A percentile compares a stretch with the other conserved stretches of the same genome.
These are phyloP conservation scores for Salix suchowensis DNA, from an alignment of 345 rosid species.

Conservation along the genomic window DNA sequence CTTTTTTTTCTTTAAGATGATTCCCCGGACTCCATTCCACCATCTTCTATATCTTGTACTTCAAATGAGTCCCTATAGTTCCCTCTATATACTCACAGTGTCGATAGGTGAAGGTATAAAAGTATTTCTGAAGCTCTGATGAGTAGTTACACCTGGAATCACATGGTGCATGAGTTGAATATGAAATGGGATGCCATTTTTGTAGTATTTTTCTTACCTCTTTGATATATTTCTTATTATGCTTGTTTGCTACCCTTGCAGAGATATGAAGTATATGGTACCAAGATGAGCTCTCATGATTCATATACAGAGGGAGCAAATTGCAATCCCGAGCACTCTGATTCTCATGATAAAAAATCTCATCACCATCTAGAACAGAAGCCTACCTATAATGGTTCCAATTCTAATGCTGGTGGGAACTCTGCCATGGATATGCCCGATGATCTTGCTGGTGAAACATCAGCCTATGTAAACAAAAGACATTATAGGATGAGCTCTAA, in stretches of 20 bases:
- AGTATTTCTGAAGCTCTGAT: neutral
- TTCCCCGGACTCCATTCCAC: neutral
- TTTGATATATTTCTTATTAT: neutral
- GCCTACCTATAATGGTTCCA: slow-evolving; percentile 35
- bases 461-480: slow-evolving; percentile 29
- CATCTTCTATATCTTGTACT: neutral
- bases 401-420: slow-evolving; percentile 32
- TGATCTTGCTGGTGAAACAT: slow-evolving; percentile 39
- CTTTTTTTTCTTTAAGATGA: neutral
- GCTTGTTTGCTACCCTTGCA: slow-evolving; percentile 25
- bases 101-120: neutral
- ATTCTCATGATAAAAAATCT: slow-evolving; percentile 35
- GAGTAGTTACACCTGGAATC: neutral
- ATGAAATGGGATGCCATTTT: neutral
- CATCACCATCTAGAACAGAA: slow-evolving; percentile 38
- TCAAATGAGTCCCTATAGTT: neutral
- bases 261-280: slow-evolving; percentile 42
- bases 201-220: neutral
- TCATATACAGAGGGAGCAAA: slow-evolving; percentile 38
- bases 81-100: neutral
- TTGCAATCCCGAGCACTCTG: slow-evolving; percentile 31
- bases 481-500: slow-evolving; percentile 38
- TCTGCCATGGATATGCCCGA: slow-evolving; percentile 36
- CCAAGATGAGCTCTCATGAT: slow-evolving; percentile 41
- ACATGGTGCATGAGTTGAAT: neutral